Conservation (phyloP, 164 flowering plant species). For the Buxus sempervirens region DNA sequence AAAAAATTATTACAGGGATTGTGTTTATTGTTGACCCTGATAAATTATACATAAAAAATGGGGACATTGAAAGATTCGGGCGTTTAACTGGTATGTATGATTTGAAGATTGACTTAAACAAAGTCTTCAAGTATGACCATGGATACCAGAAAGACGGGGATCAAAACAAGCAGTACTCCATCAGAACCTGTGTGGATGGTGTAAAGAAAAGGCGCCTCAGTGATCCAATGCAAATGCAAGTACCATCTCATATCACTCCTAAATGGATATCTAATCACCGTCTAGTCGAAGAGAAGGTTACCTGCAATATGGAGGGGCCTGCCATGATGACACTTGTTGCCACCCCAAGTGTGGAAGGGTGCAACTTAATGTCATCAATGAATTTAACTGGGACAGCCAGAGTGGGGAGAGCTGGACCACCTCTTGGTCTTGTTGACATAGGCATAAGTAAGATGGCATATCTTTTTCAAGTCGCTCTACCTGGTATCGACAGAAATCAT, state of each 20-base stretch:
- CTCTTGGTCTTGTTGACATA: slow-evolving; percentile 57
- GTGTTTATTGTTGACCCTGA: slow-evolving; percentile 14
- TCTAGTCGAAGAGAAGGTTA: neutral
- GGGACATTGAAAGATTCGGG: slow-evolving; percentile 18
- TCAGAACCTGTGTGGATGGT: neutral
- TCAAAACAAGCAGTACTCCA: neutral
- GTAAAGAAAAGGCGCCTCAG: slow-evolving; percentile 2
- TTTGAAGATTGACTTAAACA: slow-evolving; percentile 8
- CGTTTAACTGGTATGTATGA: slow-evolving; percentile 10
- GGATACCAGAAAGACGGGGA: slow-evolving; percentile 3
- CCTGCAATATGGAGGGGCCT: slow-evolving; percentile 20
- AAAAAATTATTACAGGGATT: slow-evolving; percentile 13
- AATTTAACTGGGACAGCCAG: slow-evolving; percentile 45
- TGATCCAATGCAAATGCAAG: slow-evolving; percentile 1
- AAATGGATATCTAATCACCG: neutral
- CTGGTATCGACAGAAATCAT: slow-evolving; percentile 53
- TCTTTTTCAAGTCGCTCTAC: slow-evolving; percentile 58
- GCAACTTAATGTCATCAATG: slow-evolving; percentile 14
- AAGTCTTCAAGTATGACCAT: slow-evolving; percentile 4
- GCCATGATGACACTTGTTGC: slow-evolving; percentile 25
- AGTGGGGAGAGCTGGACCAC: slow-evolving; percentile 45
- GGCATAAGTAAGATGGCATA: slow-evolving; percentile 50
- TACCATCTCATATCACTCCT: slow-evolving; percentile 6
- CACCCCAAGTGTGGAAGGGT: slow-evolving; percentile 22
- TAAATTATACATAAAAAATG: slow-evolving; percentile 8